Evolutionary conservation across 805 yeast genomes (phyloP).

Genomic region (Kluyveromyces aestuarii): DNA sequence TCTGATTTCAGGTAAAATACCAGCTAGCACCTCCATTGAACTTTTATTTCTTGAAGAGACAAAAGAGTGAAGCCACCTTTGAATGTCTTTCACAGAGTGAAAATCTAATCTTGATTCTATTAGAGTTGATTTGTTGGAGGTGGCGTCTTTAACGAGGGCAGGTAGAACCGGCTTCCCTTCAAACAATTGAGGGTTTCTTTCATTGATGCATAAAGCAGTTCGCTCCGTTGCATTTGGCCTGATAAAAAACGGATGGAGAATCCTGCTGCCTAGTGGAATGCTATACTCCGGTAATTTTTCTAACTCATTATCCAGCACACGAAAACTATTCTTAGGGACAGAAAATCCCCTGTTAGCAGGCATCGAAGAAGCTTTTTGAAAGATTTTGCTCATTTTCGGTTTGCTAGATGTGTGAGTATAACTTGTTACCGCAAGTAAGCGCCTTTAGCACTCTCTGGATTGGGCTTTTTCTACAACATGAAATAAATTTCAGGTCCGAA

Average conservation of each 20-base stretch:
- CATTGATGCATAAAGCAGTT: slow-evolving; percentile 15
- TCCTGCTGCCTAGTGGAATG: slow-evolving; percentile 13
- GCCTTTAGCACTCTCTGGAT: background rate
- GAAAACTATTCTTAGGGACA: background rate
- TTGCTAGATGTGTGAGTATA: background rate
- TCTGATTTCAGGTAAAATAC: background rate
- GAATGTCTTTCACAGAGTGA: slow-evolving; percentile 10
- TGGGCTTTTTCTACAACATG: background rate
- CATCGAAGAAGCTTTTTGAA: background rate
- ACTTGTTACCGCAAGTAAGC: background rate
- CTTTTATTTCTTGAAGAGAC: background rate
- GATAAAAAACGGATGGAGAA: slow-evolving; percentile 22
- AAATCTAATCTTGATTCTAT: slow-evolving; percentile 9
- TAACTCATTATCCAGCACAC: background rate
- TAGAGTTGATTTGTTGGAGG: slow-evolving; percentile 1
- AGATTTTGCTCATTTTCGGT: background rate
- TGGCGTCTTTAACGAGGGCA: slow-evolving; percentile 7
- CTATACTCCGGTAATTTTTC: background rate
- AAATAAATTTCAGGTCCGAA: background rate
- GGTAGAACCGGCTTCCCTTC: slow-evolving; percentile 16
- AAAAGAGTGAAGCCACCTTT: slow-evolving; percentile 14
- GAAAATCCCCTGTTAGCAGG: background rate
- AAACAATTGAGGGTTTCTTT: slow-evolving; percentile 11
- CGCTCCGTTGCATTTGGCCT: slow-evolving; percentile 15
- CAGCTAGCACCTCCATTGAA: background rate